phyloP scores from a whole-genome alignment of 192 early-diverging fungal species.

The Entophlyctis luteolus region DNA sequence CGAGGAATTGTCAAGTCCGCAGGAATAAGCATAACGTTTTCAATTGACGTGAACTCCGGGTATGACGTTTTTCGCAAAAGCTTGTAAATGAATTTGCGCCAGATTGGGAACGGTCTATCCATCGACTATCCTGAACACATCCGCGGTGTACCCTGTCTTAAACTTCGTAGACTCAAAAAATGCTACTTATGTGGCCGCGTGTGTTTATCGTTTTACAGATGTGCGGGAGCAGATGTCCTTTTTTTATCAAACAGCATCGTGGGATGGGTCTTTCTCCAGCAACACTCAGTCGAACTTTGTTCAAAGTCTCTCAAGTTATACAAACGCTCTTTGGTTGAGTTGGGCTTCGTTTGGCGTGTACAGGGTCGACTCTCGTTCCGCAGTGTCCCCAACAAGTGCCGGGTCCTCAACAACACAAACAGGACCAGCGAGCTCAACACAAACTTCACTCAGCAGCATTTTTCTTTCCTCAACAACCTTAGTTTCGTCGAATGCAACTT shows the following conservation, averaged over 20 bases:
- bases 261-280: not conserved
- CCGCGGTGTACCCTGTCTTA: not conserved
- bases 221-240: slow-evolving; percentile 46
- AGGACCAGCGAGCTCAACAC: too few relatives aligned
- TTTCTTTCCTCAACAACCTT: too few relatives aligned
- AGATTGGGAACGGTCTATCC: not conserved
- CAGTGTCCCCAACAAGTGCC: too few relatives aligned
- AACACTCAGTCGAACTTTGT: slow-evolving; percentile 28
- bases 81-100: not conserved
- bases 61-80: not conserved
- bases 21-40: too few relatives aligned
- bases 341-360: not conserved
- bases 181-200: not conserved
- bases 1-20: too few relatives aligned
- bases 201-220: not conserved
- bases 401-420: too few relatives aligned
- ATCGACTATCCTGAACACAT: not conserved
- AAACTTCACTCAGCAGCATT: too few relatives aligned
- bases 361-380: too few relatives aligned
- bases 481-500: too few relatives aligned
- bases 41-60: too few relatives aligned
- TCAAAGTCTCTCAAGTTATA: slow-evolving; percentile 12
- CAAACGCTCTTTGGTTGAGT: not conserved
- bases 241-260: slow-evolving; percentile 40
- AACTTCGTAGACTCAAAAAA: not conserved